Base-by-base conservation (phyloP, 208 protist species). In the Novymonas esmeraldas region DNA sequence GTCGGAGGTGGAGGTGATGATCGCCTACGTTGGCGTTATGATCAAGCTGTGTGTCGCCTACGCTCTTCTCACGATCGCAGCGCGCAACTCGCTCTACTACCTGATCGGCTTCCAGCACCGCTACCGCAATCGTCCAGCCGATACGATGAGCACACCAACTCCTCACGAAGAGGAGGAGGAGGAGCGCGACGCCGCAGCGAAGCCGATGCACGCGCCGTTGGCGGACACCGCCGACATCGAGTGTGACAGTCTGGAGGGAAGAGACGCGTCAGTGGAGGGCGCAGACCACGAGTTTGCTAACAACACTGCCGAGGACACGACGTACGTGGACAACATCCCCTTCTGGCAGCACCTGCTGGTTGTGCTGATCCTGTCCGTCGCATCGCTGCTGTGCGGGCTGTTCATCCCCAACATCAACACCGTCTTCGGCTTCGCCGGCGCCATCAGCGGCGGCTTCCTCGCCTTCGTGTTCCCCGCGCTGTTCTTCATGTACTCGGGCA, bases 341-440 rank as follows among this genome's bases (percentile, higher is more conserved):
- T 68, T 75, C 52, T 78, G 63, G 65, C 46, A 71, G 72, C 77
- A 82, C 45, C 63, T 78, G 29, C 38, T 79, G 26, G 77, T 73
- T 24, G 77, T 82, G 29, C 46, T 73, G 1, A 9, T 63, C 9
- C 64, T 78, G 24, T 57, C 68, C 20, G 36, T 76, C 33, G 68
- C 69, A 1, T 77, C 72, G 34, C 79, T 92, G 26, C 61, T 92
- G 29, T 69, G 68, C 14, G 89, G 84, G 20, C 41, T 95, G n/a
- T 85, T 92, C 55, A 87, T 95, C 71, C 85, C 85, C 20, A 81
- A 75, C 52, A 83, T 95, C 59, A 83, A 77, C 44, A 83, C 84
- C 42, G 86, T 91, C 18, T 87, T 90, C 42, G 73, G 70, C 33
- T 78, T 90, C 10, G 70, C 78, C 11, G 84, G 84, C 22, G 41